Evolutionary conservation across 2,329 filamentous ascomycete genomes (phyloP).

Genomic region (Stagonosporopsis tanaceti): DNA sequence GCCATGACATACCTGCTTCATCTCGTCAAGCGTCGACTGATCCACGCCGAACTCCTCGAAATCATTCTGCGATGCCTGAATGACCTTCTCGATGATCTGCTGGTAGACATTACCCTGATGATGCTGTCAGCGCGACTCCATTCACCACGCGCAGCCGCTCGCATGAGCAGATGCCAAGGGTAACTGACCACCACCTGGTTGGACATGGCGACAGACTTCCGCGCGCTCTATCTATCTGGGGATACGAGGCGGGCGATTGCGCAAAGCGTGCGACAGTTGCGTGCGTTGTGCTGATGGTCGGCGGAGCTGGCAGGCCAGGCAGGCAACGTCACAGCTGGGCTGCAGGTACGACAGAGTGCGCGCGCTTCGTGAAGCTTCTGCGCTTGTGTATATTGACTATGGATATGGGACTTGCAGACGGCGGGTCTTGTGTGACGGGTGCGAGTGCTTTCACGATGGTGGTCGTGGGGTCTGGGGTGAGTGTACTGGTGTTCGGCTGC

Average conservation of each 20-base stretch:
- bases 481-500: conserved; percentile 24
- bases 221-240: conserved; percentile 30
- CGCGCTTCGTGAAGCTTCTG: conserved; percentile 37
- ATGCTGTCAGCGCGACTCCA: conserved; percentile 42
- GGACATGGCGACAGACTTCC: conserved; percentile 41
- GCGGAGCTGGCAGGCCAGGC: conserved; percentile 26
- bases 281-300: conserved; percentile 29
- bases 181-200: conserved; percentile 51
- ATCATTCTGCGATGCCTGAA: conserved; percentile 77
- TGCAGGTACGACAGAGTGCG: conserved; percentile 32
- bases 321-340: conserved; percentile 42
- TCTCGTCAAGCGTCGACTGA: conserved; percentile 82
- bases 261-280: conserved; percentile 32
- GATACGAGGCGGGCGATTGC: conserved; percentile 21
- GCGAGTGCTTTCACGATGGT: conserved; percentile 41
- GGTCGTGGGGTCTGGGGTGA: conserved; percentile 44
- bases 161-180: conserved; percentile 29
- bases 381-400: conserved; percentile 33
- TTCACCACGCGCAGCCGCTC: conserved; percentile 24
- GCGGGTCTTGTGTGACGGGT: conserved; percentile 43
- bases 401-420: conserved; percentile 32
- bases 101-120: conserved; percentile 77
- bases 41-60: conserved; percentile 97
- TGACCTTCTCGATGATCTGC: conserved; percentile 83
- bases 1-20: conserved; percentile 77